A percentile compares a stretch with the other conserved stretches of the same genome.
phyloP scores from a whole-genome alignment of 2,329 filamentous ascomycete species.

The Pseudopyricularia cyperi region DNA sequence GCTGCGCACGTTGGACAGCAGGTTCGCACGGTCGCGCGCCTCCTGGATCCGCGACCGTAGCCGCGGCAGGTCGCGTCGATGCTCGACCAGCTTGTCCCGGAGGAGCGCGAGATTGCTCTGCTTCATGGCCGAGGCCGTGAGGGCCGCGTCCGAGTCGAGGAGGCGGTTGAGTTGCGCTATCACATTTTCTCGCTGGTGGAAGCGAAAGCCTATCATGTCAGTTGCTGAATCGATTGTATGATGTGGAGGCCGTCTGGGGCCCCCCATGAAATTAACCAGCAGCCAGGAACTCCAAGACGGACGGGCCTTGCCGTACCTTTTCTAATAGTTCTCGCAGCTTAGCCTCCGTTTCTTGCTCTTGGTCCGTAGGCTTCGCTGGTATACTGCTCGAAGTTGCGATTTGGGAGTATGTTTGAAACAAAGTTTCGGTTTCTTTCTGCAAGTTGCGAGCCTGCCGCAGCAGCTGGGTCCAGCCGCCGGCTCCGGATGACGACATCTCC shows the following conservation, averaged over 20 bases:
- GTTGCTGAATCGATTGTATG: slow-evolving; percentile 5
- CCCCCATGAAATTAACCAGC: neutral
- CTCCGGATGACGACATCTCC: slow-evolving; percentile 15
- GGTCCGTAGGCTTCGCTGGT: slow-evolving; percentile 69
- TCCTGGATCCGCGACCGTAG: slow-evolving; percentile 62
- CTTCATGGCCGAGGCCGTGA: slow-evolving; percentile 86
- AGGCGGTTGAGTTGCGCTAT: slow-evolving; percentile 75
- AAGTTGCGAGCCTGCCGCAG: slow-evolving; percentile 81
- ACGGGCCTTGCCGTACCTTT: slow-evolving; percentile 40
- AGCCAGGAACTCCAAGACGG: too few species aligned
- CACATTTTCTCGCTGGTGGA: slow-evolving; percentile 65
- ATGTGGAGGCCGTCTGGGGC: neutral
- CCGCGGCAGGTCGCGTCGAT: slow-evolving; percentile 69
- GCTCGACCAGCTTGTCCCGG: slow-evolving; percentile 77
- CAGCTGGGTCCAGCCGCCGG: slow-evolving; percentile 76
- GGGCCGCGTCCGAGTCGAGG: slow-evolving; percentile 79
- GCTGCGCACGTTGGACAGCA: slow-evolving; percentile 78
- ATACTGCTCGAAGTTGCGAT: slow-evolving; percentile 72
- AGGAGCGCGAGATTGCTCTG: slow-evolving; percentile 90
- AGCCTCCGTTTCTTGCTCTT: slow-evolving; percentile 66
- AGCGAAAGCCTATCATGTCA: neutral
- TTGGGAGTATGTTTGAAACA: slow-evolving; percentile 81
- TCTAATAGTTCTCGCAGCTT: slow-evolving; percentile 77
- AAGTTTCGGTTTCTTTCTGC: slow-evolving; percentile 77
- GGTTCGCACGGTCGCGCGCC: slow-evolving; percentile 75